A percentile compares a stretch with the other conserved stretches of the same genome.
phyloP scores from a whole-genome alignment of 305 asterid genomes.

The Vinca major region DNA sequence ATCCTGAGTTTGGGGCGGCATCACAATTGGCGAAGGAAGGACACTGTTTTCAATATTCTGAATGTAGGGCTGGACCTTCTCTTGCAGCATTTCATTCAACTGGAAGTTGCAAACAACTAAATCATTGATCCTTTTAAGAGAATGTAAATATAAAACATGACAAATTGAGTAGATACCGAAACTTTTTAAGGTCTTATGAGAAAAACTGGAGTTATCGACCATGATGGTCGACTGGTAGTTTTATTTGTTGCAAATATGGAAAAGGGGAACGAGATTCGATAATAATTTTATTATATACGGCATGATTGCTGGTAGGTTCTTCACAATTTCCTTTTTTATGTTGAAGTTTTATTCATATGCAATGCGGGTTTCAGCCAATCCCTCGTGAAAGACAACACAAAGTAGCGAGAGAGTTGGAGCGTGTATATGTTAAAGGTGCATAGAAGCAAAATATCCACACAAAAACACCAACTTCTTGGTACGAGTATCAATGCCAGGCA shows the following conservation, averaged over 20 bases:
- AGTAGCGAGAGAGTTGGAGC: too few species aligned
- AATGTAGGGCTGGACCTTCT: conserved; percentile 67
- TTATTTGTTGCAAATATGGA: not conserved
- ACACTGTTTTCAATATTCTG: conserved; percentile 41
- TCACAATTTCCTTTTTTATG: not conserved
- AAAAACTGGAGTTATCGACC: not conserved
- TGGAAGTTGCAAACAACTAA: conserved; percentile 24
- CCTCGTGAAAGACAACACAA: not conserved
- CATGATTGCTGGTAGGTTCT: not conserved
- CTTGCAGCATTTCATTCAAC: conserved; percentile 79
- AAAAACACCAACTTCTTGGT: not conserved
- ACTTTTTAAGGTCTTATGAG: not conserved
- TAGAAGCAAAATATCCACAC: not conserved
- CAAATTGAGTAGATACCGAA: not conserved
- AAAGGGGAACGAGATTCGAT: not conserved
- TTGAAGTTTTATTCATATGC: not conserved
- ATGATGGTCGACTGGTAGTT: not conserved
- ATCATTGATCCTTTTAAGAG: not conserved
- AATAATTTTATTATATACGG: too few species aligned
- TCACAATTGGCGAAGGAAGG: conserved; percentile 58
- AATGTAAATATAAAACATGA: not conserved
- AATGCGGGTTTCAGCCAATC: not conserved
- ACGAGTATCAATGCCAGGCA: not conserved
- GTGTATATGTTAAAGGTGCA: too few species aligned
- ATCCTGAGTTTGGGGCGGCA: conserved; percentile 34